Conservation (phyloP, 176 grass and related monocot species). For the Eleusine indica region DNA sequence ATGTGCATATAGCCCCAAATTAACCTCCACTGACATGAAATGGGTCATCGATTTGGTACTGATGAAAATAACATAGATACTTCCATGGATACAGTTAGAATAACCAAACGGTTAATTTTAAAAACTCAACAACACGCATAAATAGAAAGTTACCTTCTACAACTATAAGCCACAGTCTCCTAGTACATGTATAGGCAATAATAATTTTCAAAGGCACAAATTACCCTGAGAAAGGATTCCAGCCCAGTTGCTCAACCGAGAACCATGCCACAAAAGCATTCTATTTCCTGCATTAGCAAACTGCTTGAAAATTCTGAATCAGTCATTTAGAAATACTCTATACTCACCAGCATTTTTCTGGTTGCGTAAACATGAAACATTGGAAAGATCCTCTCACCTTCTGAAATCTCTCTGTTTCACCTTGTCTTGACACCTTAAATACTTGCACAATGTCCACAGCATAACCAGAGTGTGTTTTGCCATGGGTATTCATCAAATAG, state of each 20-base stretch:
- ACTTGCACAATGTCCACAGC: constrained; percentile 82
- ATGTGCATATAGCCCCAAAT: background rate
- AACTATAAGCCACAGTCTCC: constrained; percentile 11
- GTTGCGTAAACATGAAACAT: constrained; percentile 7
- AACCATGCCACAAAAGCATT: constrained; percentile 99
- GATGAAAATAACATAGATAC: constrained; percentile 25
- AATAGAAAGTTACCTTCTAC: constrained; percentile 24
- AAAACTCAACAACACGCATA: constrained; percentile 7
- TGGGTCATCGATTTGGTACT: background rate
- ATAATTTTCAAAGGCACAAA: constrained; percentile 18
- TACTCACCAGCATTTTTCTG: constrained; percentile 22
- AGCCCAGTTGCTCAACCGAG: constrained; percentile 90
- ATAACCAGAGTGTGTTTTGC: constrained; percentile 80
- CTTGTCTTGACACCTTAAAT: constrained; percentile 81
- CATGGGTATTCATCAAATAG: constrained; percentile 86
- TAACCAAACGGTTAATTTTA: constrained; percentile 7
- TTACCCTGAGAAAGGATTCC: constrained; percentile 95
- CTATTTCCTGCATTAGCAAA: constrained; percentile 75
- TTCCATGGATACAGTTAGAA: background rate
- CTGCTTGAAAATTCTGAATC: constrained; percentile 46
- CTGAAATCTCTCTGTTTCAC: constrained; percentile 71
- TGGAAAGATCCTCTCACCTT: constrained; percentile 56
- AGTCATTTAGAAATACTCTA: background rate
- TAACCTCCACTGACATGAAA: constrained; percentile 20
- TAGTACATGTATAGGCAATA: constrained; percentile 13